Evolutionary conservation across 495 filamentous ascomycete species (phyloP).

Genomic region (Aspergillus heteromorphus): DNA sequence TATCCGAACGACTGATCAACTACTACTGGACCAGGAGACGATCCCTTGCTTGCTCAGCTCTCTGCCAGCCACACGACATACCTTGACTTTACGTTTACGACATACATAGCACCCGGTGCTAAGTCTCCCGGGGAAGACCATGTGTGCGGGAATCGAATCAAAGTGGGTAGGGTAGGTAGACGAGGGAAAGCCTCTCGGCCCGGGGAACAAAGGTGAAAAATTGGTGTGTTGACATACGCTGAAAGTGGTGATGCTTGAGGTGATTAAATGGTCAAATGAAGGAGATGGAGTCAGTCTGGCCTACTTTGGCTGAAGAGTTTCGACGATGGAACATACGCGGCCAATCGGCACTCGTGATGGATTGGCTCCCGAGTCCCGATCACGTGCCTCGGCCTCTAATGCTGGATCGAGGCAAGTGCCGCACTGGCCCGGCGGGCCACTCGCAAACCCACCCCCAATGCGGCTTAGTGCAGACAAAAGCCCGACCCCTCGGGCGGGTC

Average conservation of each 20-base stretch:
- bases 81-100: slow-evolving; percentile 7
- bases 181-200: background rate
- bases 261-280: background rate
- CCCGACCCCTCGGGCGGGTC: too few relatives aligned
- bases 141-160: background rate
- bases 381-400: too few relatives aligned
- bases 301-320: background rate
- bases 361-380: too few relatives aligned
- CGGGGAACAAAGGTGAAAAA: background rate
- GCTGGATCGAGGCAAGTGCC: too few relatives aligned
- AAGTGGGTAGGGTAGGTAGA: background rate
- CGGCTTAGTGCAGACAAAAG: too few relatives aligned
- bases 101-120: slow-evolving; percentile 4
- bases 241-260: background rate
- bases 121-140: slow-evolving; percentile 4
- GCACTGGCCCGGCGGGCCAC: too few relatives aligned
- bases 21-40: background rate
- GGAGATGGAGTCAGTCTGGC: too few relatives aligned
- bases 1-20: background rate
- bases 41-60: too few relatives aligned
- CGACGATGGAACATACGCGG: too few relatives aligned
- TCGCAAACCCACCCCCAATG: too few relatives aligned
- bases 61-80: background rate
- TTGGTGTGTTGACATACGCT: background rate
- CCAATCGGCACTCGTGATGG: too few relatives aligned